Evolutionary conservation across 176 grass and related monocot genomes (phyloP).

Genomic region (Dactylis glomerata): DNA sequence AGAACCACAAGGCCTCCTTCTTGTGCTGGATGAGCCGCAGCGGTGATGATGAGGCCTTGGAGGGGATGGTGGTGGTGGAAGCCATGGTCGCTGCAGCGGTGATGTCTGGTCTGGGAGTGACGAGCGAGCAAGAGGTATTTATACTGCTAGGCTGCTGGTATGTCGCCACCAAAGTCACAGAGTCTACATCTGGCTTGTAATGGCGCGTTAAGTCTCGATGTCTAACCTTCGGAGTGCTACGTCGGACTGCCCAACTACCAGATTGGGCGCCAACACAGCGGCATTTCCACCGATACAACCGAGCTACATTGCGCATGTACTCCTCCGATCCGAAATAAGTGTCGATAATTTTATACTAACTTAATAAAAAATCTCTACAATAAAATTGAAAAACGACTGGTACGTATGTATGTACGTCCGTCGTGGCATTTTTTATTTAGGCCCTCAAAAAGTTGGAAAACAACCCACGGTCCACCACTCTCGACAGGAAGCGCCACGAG

Average conservation of each 20-base stretch:
- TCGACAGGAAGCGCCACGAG: too few species aligned
- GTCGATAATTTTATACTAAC: too few species aligned
- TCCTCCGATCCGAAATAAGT: too few species aligned
- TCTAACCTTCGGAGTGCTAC: not conserved
- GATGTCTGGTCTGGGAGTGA: not conserved
- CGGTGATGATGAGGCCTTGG: slow-evolving; percentile 9
- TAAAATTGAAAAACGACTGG: too few species aligned
- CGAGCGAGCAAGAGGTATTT: not conserved
- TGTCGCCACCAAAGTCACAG: not conserved
- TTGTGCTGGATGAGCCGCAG: slow-evolving; percentile 95
- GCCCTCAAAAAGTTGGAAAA: too few species aligned
- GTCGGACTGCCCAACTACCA: not conserved
- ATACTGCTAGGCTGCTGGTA: not conserved
- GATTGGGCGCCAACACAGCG: not conserved
- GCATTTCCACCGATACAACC: too few species aligned
- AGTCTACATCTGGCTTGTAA: not conserved
- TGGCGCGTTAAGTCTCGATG: not conserved
- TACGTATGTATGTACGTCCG: too few species aligned
- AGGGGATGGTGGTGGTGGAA: not conserved
- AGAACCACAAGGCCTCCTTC: slow-evolving; percentile 98
- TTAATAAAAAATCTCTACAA: too few species aligned
- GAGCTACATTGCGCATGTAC: too few species aligned
- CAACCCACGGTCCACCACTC: too few species aligned
- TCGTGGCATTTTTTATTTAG: too few species aligned
- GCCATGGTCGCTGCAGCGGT: not conserved